These are phyloP conservation scores for Pichia rugopelliculosa DNA, from an alignment of 805 yeast genomes.

Conservation along the genomic window DNA sequence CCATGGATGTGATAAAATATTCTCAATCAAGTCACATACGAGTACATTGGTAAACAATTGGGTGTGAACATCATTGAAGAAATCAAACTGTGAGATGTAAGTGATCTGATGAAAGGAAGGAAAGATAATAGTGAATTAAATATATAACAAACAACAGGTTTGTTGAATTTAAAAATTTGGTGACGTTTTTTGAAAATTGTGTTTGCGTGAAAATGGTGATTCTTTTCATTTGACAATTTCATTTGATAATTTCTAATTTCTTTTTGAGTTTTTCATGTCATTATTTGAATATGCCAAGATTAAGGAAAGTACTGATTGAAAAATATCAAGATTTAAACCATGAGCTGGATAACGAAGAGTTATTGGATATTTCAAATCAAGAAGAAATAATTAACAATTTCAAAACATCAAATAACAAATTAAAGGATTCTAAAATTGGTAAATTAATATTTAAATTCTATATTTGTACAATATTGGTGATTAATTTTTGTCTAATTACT, in stretches of 20 bases:
- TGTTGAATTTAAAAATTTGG: too few species aligned
- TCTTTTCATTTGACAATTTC: neutral
- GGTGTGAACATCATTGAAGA: neutral
- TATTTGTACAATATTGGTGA: conserved; percentile 14
- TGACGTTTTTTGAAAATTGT: too few species aligned
- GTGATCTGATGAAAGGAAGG: neutral
- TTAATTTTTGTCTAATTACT: conserved; percentile 23
- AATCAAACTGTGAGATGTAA: neutral
- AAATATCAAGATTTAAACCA: conserved; percentile 15
- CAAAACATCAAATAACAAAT: conserved; percentile 2
- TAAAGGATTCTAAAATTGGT: conserved; percentile 8
- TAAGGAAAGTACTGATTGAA: conserved; percentile 20
- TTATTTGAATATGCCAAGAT: conserved; percentile 30
- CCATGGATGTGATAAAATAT: neutral
- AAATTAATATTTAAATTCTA: conserved; percentile 11
- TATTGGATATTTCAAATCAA: conserved; percentile 22
- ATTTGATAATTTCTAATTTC: too few species aligned
- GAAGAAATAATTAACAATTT: conserved; percentile 16
- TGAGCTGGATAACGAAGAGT: conserved; percentile 3
- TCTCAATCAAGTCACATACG: neutral
- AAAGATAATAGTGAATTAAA: too few species aligned
- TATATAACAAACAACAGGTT: too few species aligned
- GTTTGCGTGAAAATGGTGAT: too few species aligned
- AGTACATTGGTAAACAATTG: neutral
- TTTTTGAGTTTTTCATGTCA: too few species aligned